A percentile compares a stretch with the other conserved stretches of the same genome.
Evolutionary conservation across 2,329 filamentous ascomycete species (phyloP).

Genomic region (Penicillium sp.): DNA sequence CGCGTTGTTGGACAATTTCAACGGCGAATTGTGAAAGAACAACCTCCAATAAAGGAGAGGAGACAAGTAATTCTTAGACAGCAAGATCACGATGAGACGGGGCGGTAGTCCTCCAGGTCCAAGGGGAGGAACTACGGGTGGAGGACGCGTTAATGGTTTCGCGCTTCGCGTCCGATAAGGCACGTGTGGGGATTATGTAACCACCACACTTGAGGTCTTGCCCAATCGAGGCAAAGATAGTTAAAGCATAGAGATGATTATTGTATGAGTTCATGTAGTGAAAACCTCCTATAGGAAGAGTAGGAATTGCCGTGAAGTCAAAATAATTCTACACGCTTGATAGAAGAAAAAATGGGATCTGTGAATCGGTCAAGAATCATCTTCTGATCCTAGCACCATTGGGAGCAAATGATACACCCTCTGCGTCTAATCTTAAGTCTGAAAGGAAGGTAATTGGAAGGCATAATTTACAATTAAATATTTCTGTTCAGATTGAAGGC

Average conservation of each 20-base stretch:
- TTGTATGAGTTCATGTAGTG: too few species aligned
- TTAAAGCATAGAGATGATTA: neutral
- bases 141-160: slow-evolving; percentile 24
- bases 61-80: too few species aligned
- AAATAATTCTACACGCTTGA: neutral
- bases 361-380: too few species aligned
- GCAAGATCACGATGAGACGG: neutral
- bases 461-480: slow-evolving; percentile 19
- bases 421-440: too few species aligned
- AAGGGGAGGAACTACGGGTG: slow-evolving; percentile 13
- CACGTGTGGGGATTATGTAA: slow-evolving; percentile 21
- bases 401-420: too few species aligned
- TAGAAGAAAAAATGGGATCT: neutral
- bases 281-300: neutral
- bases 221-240: neutral
- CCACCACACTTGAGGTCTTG: neutral
- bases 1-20: too few species aligned
- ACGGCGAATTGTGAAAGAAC: neutral
- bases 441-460: too few species aligned
- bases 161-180: slow-evolving; percentile 25
- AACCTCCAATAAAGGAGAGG: neutral
- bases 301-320: neutral
- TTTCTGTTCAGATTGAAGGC: slow-evolving; percentile 13
- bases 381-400: too few species aligned
- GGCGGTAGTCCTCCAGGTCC: slow-evolving; percentile 6